phyloP scores from a whole-genome alignment of 2,329 filamentous ascomycete species.

The Cladosporium sp. region DNA sequence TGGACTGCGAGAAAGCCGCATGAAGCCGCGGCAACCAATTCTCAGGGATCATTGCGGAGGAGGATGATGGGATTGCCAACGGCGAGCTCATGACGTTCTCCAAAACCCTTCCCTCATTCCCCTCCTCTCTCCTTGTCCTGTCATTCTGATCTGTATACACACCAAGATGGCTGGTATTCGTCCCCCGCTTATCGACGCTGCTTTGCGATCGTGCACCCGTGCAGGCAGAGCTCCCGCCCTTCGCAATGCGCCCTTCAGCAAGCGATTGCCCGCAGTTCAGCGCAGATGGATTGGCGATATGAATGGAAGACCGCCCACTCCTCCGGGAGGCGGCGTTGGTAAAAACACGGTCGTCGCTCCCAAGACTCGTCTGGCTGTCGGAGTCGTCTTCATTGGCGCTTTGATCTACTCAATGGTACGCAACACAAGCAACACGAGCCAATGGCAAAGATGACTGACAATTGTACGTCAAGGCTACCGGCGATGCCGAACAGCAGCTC shows the following conservation, averaged over 20 bases:
- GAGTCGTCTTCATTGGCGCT: constrained; percentile 50
- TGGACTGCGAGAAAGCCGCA: constrained; percentile 4
- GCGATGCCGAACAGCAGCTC: constrained; percentile 35
- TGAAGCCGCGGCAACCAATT: constrained; percentile 7
- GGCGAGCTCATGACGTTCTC: constrained; percentile 4
- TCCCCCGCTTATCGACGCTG: constrained; percentile 8
- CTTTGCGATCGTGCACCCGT: constrained; percentile 10
- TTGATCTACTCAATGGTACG: constrained; percentile 59
- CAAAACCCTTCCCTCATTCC: constrained; percentile 1
- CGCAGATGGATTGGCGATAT: constrained; percentile 23
- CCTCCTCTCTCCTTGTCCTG: background rate
- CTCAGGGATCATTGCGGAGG: background rate
- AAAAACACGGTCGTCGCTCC: constrained; percentile 34
- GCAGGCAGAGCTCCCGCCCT: constrained; percentile 7
- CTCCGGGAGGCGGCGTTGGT: constrained; percentile 29
- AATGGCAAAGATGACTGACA: background rate
- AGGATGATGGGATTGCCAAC: background rate
- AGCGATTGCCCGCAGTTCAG: constrained; percentile 18
- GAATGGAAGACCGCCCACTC: constrained; percentile 19
- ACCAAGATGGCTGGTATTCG: constrained; percentile 9
- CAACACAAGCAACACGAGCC: background rate
- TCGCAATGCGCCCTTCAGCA: constrained; percentile 15
- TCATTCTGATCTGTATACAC: background rate
- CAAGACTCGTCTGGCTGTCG: constrained; percentile 41
- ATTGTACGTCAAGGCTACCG: constrained; percentile 30